Evolutionary conservation across 768 basidiomycete species (phyloP).

Genomic region (Pulveroboletus sp.): DNA sequence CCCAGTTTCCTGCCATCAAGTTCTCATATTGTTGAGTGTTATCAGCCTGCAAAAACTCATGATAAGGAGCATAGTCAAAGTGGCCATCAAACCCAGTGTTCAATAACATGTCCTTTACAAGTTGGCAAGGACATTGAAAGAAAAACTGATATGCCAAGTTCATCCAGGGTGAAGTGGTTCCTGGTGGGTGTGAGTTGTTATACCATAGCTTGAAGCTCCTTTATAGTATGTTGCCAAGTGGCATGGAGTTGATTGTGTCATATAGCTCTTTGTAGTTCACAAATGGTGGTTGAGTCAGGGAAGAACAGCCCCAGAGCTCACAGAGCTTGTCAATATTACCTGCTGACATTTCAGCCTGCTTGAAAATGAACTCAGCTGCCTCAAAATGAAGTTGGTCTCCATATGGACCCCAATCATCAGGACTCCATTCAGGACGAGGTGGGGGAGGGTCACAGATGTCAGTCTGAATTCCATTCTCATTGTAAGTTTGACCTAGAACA

Average conservation of each 20-base stretch:
- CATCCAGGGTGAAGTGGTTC: constrained; percentile 21
- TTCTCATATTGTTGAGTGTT: background rate
- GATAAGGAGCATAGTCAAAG: background rate
- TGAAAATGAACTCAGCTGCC: background rate
- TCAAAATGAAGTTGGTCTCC: background rate
- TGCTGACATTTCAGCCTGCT: background rate
- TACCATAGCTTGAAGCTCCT: constrained; percentile 30
- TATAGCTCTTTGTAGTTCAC: constrained; percentile 3
- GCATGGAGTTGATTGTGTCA: constrained; percentile 32
- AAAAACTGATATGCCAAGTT: constrained; percentile 24
- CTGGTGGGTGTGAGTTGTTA: constrained; percentile 4
- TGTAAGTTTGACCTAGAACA: too few species aligned
- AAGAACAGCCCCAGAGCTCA: background rate
- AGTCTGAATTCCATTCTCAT: too few species aligned
- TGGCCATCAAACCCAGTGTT: background rate
- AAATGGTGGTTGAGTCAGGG: too few species aligned
- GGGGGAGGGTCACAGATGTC: too few species aligned
- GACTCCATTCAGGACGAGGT: background rate
- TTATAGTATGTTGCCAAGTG: constrained; percentile 37
- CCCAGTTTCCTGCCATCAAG: background rate
- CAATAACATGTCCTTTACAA: constrained; percentile 3
- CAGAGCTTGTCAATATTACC: background rate
- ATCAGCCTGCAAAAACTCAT: background rate
- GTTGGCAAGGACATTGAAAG: constrained; percentile 15
- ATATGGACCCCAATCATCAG: constrained; percentile 1